Conservation (phyloP, 306 rosid species). For the Nissolia schottii region DNA sequence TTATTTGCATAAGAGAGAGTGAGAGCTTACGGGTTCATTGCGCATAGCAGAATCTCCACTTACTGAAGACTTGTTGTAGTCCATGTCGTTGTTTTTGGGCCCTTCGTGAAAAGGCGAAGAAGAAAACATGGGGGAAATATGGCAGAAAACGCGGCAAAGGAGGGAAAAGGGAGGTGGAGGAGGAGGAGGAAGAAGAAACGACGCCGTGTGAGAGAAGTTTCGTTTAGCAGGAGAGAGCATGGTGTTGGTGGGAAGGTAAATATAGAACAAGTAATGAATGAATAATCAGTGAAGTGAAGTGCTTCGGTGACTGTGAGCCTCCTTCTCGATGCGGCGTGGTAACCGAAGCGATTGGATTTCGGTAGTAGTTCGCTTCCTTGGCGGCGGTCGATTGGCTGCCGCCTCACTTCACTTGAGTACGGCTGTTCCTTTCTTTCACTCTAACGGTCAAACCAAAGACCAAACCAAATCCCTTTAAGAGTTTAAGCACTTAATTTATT, state of each 20-base stretch:
- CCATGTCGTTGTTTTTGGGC: background rate
- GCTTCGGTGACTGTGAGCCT: too few species aligned
- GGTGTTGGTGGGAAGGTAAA: background rate
- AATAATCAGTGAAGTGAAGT: background rate
- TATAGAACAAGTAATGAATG: background rate
- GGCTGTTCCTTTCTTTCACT: too few species aligned
- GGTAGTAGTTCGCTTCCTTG: too few species aligned
- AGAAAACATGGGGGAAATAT: background rate
- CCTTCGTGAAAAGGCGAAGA: background rate
- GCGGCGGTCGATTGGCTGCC: too few species aligned
- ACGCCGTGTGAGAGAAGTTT: background rate
- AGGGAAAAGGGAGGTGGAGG: background rate
- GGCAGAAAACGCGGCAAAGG: background rate
- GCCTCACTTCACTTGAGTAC: too few species aligned
- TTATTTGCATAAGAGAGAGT: background rate
- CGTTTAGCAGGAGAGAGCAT: too few species aligned
- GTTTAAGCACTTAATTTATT: too few species aligned
- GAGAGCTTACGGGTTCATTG: background rate
- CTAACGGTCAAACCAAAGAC: too few species aligned
- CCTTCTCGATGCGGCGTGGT: too few species aligned
- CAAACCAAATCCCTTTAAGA: too few species aligned
- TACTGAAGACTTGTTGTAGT: background rate
- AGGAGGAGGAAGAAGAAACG: background rate
- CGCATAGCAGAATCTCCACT: background rate
- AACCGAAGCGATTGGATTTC: too few species aligned